phyloP scores from a whole-genome alignment of 805 yeast species.

The Hanseniaspora valbyensis region DNA sequence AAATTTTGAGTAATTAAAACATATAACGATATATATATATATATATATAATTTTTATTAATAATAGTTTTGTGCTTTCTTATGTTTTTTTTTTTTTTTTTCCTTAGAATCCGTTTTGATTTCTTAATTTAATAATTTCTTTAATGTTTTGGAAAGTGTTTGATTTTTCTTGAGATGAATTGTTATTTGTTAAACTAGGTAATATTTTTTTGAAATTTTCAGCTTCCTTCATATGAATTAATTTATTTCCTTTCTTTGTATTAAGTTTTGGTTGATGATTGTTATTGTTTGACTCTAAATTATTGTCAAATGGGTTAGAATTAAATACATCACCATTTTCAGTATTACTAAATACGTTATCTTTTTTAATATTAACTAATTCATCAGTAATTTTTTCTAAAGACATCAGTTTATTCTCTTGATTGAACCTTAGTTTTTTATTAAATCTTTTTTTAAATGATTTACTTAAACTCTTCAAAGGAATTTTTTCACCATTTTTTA shows the following conservation, averaged over 20 bases:
- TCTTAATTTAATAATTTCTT: conserved; percentile 41
- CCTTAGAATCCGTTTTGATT: conserved; percentile 17
- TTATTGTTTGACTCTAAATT: conserved; percentile 19
- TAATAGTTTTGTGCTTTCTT: no score
- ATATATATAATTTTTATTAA: no score
- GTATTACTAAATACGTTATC: background rate
- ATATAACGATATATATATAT: background rate
- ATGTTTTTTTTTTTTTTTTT: background rate
- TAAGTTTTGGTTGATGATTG: conserved; percentile 43
- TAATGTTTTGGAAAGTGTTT: conserved; percentile 56
- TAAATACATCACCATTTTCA: background rate
- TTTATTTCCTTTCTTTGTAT: conserved; percentile 43
- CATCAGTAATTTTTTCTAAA: conserved; percentile 24
- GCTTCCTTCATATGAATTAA: conserved; percentile 48
- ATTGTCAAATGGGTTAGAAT: conserved; percentile 16
- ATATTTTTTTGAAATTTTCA: conserved; percentile 45
- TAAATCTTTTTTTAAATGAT: conserved; percentile 37
- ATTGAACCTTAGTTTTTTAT: conserved; percentile 55
- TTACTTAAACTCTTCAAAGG: conserved; percentile 8
- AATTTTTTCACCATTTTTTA: conserved; percentile 16
- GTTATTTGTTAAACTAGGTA: conserved; percentile 27
- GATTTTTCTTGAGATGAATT: no score
- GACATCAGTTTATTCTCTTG: conserved; percentile 52
- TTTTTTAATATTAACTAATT: conserved; percentile 6
- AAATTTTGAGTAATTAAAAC: background rate